These are phyloP conservation scores for Termitomyces heimii DNA, from an alignment of 768 basidiomycete species.

Conservation along the genomic window DNA sequence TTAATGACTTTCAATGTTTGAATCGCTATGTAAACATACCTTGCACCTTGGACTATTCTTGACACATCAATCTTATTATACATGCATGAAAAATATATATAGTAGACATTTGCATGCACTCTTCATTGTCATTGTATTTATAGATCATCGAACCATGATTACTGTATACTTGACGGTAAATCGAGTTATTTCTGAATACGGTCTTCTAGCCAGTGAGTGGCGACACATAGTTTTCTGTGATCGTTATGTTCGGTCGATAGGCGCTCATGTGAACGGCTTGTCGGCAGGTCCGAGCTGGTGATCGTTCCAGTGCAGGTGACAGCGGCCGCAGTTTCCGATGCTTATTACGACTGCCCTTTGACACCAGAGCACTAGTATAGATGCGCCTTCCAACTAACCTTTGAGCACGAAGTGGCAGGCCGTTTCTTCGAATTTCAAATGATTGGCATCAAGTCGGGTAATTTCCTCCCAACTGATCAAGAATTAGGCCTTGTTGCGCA, in stretches of 20 bases:
- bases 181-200: too few relatives aligned
- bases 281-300: background rate
- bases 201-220: too few relatives aligned
- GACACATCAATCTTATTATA: background rate
- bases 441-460: background rate
- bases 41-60: background rate
- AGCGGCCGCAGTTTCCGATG: background rate
- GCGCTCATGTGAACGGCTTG: background rate
- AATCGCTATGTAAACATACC: background rate
- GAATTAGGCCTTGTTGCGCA: slow-evolving; percentile 23
- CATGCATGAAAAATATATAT: background rate
- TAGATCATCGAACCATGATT: background rate
- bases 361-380: background rate
- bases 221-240: too few relatives aligned
- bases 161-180: background rate
- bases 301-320: background rate
- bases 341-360: background rate
- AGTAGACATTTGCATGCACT: background rate
- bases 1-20: background rate
- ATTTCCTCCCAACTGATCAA: slow-evolving; percentile 19
- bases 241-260: background rate
- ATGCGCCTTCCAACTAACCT: background rate
- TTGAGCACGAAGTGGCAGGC: background rate
- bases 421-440: background rate
- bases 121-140: background rate